Evolutionary conservation across 1,139 yeast species (phyloP), one percentile per base, ranked within the genome.

Genomic region (Magnusiomyces clavatus): DNA sequence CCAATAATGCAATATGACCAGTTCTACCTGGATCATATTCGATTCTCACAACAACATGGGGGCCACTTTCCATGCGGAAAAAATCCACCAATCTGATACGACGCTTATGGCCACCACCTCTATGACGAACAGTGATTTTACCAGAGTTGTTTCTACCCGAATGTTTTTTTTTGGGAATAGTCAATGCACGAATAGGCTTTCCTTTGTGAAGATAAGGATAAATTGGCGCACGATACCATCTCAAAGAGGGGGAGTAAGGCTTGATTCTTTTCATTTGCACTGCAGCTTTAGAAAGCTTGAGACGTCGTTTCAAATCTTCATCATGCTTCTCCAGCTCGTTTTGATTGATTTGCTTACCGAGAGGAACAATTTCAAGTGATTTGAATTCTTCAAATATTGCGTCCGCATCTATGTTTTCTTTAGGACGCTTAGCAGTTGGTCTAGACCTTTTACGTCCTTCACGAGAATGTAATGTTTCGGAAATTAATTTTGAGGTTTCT

Each of bases 11-110:
- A 68, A 92, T 85, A 70, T 92, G 99, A 6, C 94, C 87, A 5
- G 95, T 80, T 74, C 99, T 80, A 64, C 87, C 87, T 46, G 99
- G 99, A 69, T 92, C 99, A 66, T 89, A 88, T 69, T 92, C 99
- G 55, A 92, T 87, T 65, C 99, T 77, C 54, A 83, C 73, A 20
- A 92, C 97, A 20, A 80, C 77, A 61, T 88, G 95, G 51, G 77
- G 77, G 24, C 97, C 98, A 1, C 81, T 70, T 2, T 67, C 77
- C 46, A 69, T 65, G 63, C 99, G 78, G 61, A 75, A 75, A 64
- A 83, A 83, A 69, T 92, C 99, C 34, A 92, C 77, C 47, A 86
- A 68, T 63, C 99, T 80, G 44, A 86, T 78, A 69, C 98, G 80
- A 64, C 89, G 83, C 69, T 86, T 88, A 67, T 87, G 95, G 46